Evolutionary conservation across 2,329 filamentous ascomycete genomes (phyloP).

Genomic region (Aureobasidium sp.): DNA sequence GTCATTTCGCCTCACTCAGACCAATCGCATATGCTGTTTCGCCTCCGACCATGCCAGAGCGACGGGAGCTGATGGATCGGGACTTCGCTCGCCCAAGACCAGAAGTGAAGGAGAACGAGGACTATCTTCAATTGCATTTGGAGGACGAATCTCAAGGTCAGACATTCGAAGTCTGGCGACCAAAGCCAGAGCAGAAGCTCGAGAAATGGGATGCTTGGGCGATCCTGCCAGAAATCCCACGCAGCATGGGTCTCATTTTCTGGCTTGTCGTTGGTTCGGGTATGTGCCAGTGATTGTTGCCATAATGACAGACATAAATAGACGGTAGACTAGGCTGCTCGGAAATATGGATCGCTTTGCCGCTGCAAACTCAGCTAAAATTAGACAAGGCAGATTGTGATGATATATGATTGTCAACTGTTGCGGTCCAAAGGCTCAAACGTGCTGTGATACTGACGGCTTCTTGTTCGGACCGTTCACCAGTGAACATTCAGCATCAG

Average conservation of each 20-base stretch:
- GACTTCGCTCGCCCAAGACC: constrained; percentile 43
- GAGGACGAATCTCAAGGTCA: background rate
- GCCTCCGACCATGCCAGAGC: constrained; percentile 49
- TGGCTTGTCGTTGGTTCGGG: background rate
- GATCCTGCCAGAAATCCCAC: constrained; percentile 1
- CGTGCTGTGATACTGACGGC: background rate
- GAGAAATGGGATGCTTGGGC: constrained; percentile 7
- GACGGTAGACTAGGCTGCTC: background rate
- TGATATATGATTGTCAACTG: background rate
- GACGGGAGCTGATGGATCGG: constrained; percentile 47
- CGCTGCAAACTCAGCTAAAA: background rate
- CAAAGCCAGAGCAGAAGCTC: constrained; percentile 3
- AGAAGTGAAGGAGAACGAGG: background rate
- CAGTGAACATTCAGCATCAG: too few relatives aligned
- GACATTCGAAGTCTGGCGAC: constrained; percentile 4
- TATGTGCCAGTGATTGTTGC: background rate
- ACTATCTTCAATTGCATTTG: background rate
- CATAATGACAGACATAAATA: background rate
- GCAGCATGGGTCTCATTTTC: background rate
- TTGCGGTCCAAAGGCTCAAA: background rate
- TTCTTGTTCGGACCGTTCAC: too few relatives aligned
- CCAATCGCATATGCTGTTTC: constrained; percentile 53
- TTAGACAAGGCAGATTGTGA: background rate
- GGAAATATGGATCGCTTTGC: background rate
- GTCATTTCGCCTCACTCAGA: background rate